Evolutionary conservation across 2,329 filamentous ascomycete genomes (phyloP).

Genomic region (Pestalotiopsis sp.): DNA sequence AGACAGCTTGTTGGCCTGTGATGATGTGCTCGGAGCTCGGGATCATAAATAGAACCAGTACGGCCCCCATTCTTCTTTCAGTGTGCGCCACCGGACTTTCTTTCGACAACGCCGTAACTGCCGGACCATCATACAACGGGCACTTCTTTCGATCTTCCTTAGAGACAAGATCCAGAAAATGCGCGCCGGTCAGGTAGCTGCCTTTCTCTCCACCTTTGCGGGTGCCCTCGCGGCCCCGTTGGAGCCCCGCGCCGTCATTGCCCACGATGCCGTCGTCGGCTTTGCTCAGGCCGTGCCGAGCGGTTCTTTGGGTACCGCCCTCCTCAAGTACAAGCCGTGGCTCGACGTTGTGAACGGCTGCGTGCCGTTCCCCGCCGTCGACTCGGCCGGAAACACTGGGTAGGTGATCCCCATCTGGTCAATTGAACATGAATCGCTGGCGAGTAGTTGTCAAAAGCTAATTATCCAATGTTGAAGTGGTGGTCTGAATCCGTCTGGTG

Average conservation of each 20-base stretch:
- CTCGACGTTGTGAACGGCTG: slow-evolving; percentile 56
- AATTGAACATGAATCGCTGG: neutral
- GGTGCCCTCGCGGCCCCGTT: slow-evolving; percentile 17
- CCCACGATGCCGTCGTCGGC: slow-evolving; percentile 43
- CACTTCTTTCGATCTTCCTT: neutral
- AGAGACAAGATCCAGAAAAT: slow-evolving; percentile 6
- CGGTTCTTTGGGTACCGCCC: slow-evolving; percentile 43
- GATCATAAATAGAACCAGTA: neutral
- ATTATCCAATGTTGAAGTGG: slow-evolving; percentile 18
- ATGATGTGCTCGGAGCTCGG: neutral
- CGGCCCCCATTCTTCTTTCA: neutral
- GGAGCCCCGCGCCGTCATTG: slow-evolving; percentile 25
- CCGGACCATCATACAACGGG: neutral
- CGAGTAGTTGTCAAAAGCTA: slow-evolving; percentile 6
- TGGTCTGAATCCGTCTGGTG: slow-evolving; percentile 28
- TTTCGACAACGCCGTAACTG: neutral
- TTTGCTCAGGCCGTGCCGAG: slow-evolving; percentile 54
- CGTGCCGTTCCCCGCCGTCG: slow-evolving; percentile 58
- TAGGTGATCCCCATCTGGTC: slow-evolving; percentile 6
- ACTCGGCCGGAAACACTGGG: slow-evolving; percentile 42
- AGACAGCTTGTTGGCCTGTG: neutral
- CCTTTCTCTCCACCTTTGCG: slow-evolving; percentile 13
- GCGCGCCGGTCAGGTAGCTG: slow-evolving; percentile 15
- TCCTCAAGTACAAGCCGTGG: slow-evolving; percentile 54
- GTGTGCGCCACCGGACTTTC: neutral